Conservation (phyloP, 2,329 filamentous ascomycete genomes). For the Diaporthe sp. region DNA sequence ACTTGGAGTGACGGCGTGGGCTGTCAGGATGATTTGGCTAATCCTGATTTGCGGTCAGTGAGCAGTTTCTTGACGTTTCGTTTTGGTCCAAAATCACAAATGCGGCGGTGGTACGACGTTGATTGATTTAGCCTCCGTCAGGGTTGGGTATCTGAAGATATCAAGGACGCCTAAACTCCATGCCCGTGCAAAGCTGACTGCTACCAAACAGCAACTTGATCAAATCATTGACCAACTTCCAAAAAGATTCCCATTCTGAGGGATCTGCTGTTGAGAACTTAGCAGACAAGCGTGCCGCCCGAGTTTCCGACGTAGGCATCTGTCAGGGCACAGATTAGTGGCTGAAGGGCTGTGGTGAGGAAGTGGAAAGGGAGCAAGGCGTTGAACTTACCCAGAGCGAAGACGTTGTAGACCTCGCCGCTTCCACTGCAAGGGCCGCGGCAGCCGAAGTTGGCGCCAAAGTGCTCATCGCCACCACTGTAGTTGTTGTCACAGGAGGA, state of each 20-base stretch:
- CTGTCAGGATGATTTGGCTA: fast-evolving
- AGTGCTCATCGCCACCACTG: background rate
- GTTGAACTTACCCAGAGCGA: background rate
- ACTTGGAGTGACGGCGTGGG: too few species aligned
- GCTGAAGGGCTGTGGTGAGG: background rate
- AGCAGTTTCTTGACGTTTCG: too few species aligned
- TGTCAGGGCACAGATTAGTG: background rate
- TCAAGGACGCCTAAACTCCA: background rate
- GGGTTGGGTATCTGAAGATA: background rate
- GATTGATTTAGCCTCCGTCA: background rate
- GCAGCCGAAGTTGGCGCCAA: constrained; percentile 17
- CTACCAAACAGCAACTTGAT: background rate
- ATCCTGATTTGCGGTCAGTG: fast-evolving
- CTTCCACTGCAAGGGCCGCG: background rate
- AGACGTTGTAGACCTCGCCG: background rate
- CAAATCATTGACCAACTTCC: background rate
- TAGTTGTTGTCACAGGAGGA: background rate
- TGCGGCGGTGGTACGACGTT: background rate
- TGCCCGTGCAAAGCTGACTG: background rate
- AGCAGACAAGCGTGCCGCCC: background rate
- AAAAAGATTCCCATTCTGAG: fast-evolving
- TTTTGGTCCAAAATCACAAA: background rate
- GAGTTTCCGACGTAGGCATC: constrained; percentile 11
- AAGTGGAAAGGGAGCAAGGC: fast-evolving
- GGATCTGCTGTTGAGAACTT: fast-evolving